A percentile compares a stretch with the other conserved stretches of the same genome.
Evolutionary conservation across 2,329 filamentous ascomycete genomes (phyloP).

Genomic region (Penicillium sp.): DNA sequence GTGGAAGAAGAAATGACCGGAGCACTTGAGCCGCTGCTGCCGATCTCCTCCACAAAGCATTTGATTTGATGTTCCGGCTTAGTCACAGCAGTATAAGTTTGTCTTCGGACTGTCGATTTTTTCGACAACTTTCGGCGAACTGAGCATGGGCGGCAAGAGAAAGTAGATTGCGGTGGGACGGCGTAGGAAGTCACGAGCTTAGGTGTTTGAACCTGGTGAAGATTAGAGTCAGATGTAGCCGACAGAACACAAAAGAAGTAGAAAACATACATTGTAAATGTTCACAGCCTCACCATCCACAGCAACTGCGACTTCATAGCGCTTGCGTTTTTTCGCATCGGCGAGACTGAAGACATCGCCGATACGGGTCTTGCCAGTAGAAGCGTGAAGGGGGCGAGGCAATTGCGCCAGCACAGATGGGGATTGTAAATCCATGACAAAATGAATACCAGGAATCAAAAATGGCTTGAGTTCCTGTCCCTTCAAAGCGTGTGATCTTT

Average conservation of each 20-base stretch:
- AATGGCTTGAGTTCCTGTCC: constrained; percentile 11
- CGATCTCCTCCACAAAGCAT: constrained; percentile 54
- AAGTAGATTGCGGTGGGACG: constrained; percentile 59
- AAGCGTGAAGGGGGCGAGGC: constrained; percentile 45
- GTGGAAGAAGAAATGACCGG: constrained; percentile 41
- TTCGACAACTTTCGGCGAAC: constrained; percentile 53
- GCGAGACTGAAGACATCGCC: constrained; percentile 55
- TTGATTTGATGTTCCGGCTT: constrained; percentile 53
- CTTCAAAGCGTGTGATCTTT: constrained; percentile 22
- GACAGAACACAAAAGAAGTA: neutral
- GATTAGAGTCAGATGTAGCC: constrained; percentile 7
- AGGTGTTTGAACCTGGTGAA: constrained; percentile 58
- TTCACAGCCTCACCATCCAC: constrained; percentile 63
- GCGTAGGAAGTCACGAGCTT: constrained; percentile 62
- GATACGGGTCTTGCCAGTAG: constrained; percentile 43
- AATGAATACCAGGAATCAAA: constrained; percentile 7
- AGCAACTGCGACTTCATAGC: constrained; percentile 60
- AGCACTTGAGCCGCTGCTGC: constrained; percentile 32
- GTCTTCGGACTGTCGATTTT: constrained; percentile 49
- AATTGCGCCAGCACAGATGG: constrained; percentile 49
- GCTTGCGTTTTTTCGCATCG: constrained; percentile 59
- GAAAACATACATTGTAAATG: constrained; percentile 58
- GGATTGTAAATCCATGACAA: constrained; percentile 45
- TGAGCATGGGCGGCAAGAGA: constrained; percentile 59
- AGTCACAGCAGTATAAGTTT: constrained; percentile 56